Conservation (phyloP, 441 rosid genomes). For the Capsella rubella region DNA sequence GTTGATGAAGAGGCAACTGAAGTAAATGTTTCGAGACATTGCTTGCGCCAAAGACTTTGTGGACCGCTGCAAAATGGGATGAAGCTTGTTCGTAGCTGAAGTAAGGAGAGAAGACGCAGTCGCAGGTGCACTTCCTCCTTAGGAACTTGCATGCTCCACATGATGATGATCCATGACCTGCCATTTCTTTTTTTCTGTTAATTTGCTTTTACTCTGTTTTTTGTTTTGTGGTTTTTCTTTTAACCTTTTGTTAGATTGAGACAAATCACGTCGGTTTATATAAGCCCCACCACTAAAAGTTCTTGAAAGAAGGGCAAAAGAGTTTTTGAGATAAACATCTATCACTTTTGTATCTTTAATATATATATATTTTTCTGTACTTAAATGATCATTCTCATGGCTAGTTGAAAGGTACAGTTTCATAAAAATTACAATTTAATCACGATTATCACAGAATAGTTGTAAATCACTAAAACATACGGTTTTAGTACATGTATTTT, state of each 20-base stretch:
- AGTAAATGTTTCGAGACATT: slow-evolving; percentile 84
- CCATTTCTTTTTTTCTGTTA: slow-evolving; percentile 52
- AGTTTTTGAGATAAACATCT: slow-evolving; percentile 40
- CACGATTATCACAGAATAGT: neutral
- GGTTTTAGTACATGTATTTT: neutral
- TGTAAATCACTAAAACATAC: slow-evolving; percentile 6
- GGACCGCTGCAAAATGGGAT: slow-evolving; percentile 86
- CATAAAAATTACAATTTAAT: neutral
- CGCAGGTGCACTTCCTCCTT: slow-evolving; percentile 83
- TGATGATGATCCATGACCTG: slow-evolving; percentile 85
- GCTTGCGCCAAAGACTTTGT: slow-evolving; percentile 95
- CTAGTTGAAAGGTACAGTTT: slow-evolving; percentile 20
- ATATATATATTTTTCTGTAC: neutral
- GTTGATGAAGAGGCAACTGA: slow-evolving; percentile 65
- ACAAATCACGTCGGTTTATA: slow-evolving; percentile 32
- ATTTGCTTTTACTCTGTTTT: neutral
- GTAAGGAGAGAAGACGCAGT: slow-evolving; percentile 92
- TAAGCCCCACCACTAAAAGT: slow-evolving; percentile 40
- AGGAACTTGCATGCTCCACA: slow-evolving; percentile 98
- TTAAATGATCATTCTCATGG: slow-evolving; percentile 12
- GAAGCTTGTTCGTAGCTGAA: slow-evolving; percentile 89
- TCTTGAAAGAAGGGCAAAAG: slow-evolving; percentile 18
- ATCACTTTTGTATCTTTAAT: slow-evolving; percentile 21
- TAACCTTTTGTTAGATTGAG: slow-evolving; percentile 20
- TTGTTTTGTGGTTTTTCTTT: slow-evolving; percentile 8